Evolutionary conservation across 805 yeast species (phyloP).

Genomic region (Wickerhamia fluorescens): DNA sequence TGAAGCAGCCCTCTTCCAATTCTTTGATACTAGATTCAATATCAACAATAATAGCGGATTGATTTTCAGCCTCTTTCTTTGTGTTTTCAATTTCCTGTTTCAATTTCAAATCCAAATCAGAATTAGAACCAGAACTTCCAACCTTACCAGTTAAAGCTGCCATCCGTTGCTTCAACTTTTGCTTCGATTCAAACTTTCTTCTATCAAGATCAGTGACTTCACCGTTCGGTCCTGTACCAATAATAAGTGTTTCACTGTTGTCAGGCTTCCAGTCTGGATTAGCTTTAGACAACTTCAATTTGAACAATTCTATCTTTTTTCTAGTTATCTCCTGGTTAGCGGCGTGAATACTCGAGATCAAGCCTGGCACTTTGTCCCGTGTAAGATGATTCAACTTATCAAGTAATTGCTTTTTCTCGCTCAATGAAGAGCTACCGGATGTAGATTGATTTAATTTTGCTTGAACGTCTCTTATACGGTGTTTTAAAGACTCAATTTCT

Average conservation of each 20-base stretch:
- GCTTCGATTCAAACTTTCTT: conserved; percentile 73
- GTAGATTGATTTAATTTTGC: conserved; percentile 12
- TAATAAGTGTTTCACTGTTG: conserved; percentile 32
- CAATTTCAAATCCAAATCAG: conserved; percentile 48
- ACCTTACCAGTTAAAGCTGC: conserved; percentile 84
- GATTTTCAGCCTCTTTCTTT: conserved; percentile 47
- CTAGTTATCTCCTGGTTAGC: conserved; percentile 64
- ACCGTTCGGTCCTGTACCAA: conserved; percentile 85
- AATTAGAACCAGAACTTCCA: conserved; percentile 37
- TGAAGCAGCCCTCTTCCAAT: conserved; percentile 44
- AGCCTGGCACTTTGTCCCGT: conserved; percentile 58
- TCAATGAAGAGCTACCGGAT: conserved; percentile 20
- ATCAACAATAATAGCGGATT: conserved; percentile 57
- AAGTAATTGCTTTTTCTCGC: conserved; percentile 45
- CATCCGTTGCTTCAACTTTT: conserved; percentile 77
- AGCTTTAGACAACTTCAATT: conserved; percentile 46
- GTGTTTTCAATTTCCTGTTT: conserved; percentile 46
- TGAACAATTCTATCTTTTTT: conserved; percentile 59
- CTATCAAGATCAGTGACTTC: conserved; percentile 78
- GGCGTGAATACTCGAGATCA: conserved; percentile 55
- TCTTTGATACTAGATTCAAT: conserved; percentile 66
- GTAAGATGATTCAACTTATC: conserved; percentile 55
- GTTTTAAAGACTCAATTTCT: conserved; percentile 60
- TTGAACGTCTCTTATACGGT: conserved; percentile 46
- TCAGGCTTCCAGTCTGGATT: conserved; percentile 56